These are phyloP conservation scores for Venturia aucupariae DNA, from an alignment of 2,329 filamentous ascomycete species.

Conservation along the genomic window DNA sequence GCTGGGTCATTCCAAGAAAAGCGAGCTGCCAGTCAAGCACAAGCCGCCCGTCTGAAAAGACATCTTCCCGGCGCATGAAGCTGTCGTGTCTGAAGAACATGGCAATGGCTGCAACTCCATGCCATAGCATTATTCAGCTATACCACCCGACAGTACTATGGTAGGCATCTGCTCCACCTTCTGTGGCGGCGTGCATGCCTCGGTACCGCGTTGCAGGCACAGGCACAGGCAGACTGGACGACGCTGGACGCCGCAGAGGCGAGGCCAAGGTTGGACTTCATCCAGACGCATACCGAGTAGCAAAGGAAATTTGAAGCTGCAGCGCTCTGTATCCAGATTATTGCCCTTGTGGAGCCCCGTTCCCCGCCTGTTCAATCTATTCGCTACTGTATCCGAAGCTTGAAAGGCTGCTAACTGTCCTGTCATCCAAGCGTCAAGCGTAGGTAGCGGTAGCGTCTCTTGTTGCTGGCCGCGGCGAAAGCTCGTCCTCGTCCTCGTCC, in stretches of 20 bases:
- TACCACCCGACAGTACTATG: too few relatives aligned
- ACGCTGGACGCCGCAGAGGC: not conserved
- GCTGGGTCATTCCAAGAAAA: not conserved
- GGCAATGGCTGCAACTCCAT: too few relatives aligned
- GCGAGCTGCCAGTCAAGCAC: not conserved
- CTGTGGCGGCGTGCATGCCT: not conserved
- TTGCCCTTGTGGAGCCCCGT: not conserved
- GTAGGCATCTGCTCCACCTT: not conserved
- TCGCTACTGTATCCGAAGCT: not conserved
- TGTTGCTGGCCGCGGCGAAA: not conserved
- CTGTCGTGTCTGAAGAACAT: not conserved
- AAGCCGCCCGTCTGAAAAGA: not conserved
- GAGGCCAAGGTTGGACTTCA: not conserved
- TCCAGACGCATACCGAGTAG: not conserved
- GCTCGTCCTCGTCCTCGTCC: not conserved
- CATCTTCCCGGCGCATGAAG: not conserved
- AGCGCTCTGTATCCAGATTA: not conserved
- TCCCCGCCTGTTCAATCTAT: constrained; percentile 1
- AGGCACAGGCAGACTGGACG: not conserved
- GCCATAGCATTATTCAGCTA: too few relatives aligned
- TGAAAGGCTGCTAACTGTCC: not conserved
- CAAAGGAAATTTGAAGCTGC: not conserved
- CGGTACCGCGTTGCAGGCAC: not conserved
- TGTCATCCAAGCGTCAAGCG: constrained; percentile 5
- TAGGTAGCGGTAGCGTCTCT: too few relatives aligned